Percentiles rank a stretch among this genome's conserved stretches.
These are phyloP conservation scores for Sporothrix sp. DNA, from an alignment of 2,329 filamentous ascomycete species.

Conservation along the genomic window DNA sequence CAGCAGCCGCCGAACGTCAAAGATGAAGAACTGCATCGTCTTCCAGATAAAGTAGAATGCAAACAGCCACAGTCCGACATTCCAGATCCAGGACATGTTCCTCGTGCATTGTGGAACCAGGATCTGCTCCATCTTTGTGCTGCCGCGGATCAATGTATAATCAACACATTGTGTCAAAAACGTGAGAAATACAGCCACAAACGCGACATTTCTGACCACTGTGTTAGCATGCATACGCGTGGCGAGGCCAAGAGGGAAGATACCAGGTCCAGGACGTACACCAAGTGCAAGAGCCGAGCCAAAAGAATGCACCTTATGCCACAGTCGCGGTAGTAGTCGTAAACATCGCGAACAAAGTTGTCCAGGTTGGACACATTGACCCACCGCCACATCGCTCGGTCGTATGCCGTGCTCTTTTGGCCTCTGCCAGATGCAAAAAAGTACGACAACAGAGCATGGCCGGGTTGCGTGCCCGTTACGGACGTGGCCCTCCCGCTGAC, in stretches of 20 bases:
- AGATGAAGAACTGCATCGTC: conserved; percentile 58
- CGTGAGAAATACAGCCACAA: conserved; percentile 72
- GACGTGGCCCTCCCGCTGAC: not conserved
- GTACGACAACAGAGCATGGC: conserved; percentile 16
- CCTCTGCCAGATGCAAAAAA: conserved; percentile 10
- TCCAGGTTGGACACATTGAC: conserved; percentile 85
- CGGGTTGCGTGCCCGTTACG: not conserved
- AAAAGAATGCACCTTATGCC: conserved; percentile 80
- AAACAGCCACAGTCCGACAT: conserved; percentile 72
- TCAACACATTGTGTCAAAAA: conserved; percentile 81
- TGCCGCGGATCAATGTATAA: conserved; percentile 63
- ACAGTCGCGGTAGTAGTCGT: conserved; percentile 74
- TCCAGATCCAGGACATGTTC: conserved; percentile 66
- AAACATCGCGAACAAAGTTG: conserved; percentile 74
- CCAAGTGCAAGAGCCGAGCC: conserved; percentile 58
- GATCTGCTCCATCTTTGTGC: conserved; percentile 43
- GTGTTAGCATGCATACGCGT: not conserved
- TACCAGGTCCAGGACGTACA: too few relatives aligned
- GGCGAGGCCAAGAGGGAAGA: too few relatives aligned
- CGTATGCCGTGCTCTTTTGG: conserved; percentile 37
- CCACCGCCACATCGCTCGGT: conserved; percentile 86
- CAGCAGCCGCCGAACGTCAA: conserved; percentile 59
- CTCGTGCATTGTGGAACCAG: conserved; percentile 64
- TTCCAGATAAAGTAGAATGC: conserved; percentile 80
- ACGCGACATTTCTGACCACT: conserved; percentile 57